Evolutionary conservation across 495 filamentous ascomycete genomes (phyloP), one percentile per base, ranked within the genome.

Genomic region (Evernia prunastri): DNA sequence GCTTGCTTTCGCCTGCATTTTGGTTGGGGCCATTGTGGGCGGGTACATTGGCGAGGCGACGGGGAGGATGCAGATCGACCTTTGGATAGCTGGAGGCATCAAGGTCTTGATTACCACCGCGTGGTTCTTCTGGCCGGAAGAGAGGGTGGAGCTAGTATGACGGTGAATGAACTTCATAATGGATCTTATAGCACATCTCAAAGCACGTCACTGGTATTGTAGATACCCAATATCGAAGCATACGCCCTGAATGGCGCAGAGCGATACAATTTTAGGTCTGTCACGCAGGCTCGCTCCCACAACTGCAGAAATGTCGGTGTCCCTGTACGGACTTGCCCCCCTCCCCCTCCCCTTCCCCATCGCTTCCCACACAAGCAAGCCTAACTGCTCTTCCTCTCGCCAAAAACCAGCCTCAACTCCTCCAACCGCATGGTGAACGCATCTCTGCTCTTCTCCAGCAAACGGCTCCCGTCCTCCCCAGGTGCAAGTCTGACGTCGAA

Each of bases 21-120:
- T 89, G 35, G 64, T 81, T 8, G 88, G 88, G 27, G 84, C 82
- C 0, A 83, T 90, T 59, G 71, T 75, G 0, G 86, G 86, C 9
- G 88, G 85, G 0, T 87, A 83, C 80, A 77, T 90, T 69, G 45
- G 37, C 12, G 43, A 68, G 49, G 64, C 45, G 35, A 68, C 69
- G 23, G 80, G 80, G 20, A 82, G 83, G 27, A 78, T 88, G 72
- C 71, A 79, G 67, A 76, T 75, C 13, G 79, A 78, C 25, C 68
- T 88, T 63, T 88, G 85, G 86, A 74, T 87, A 56, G 82, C 80
- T 2, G 85, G 77, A 6, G 79, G 74, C 0, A 67, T 88, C 20
- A 89, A 89, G 75, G 62, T 77, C n/a, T 58, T 73, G 12, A 77
- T 79, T 58, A 75, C 73, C 3, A 42, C 74, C 27, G 75, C 68